Evolutionary conservation across 1,284 basidiomycete genomes (phyloP), one percentile per base, ranked within the genome.

Genomic region (Trichosporon sp.): DNA sequence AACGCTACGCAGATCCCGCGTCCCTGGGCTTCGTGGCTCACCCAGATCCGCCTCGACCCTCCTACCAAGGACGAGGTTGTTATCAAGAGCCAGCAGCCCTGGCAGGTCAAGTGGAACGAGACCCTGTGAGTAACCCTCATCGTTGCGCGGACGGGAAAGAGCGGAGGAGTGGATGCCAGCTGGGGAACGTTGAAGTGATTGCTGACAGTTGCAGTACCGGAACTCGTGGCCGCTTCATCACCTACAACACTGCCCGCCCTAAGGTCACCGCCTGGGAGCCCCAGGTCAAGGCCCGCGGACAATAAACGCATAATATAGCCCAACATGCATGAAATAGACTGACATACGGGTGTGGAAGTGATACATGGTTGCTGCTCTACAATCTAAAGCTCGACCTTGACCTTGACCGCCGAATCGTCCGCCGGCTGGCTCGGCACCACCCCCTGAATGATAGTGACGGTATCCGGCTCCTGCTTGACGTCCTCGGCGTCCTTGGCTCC

Each of bases 1-100:
- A 92, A 96, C 80, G 92, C 92, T 10, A 89, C 92, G 0, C 95
- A 98, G 86, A 90, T 96, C 46, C 92, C 94, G 38, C 88, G 94
- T 1, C 94, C 95, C 84, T 97, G 96, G 96, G 94, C 96, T 84
- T 89, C 94, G 7, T 98, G 95, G 95, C 84, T 97, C 37, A 87
- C 88, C n/a, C 93, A 96, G 81, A 96, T 96, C 79, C 92, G 95
- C 65, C 88, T 90, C 76, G 88, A 90, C 51, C 88, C 93, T 5
- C 96, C 95, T 1, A 85, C 87, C 1, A 86, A 91, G 75, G 96
- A 97, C 79, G 81, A 87, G 0, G 85, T 93, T 40, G 85, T 95
- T 81, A 87, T 91, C 79, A 88, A 86, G 68, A 81, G 88, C 65
- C 87, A 89, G 56, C 93, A 91, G 5, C 84, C 90, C 0, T 98